Conservation (phyloP, 192 early-diverging fungal genomes). For the Mortierella hygrophila region DNA sequence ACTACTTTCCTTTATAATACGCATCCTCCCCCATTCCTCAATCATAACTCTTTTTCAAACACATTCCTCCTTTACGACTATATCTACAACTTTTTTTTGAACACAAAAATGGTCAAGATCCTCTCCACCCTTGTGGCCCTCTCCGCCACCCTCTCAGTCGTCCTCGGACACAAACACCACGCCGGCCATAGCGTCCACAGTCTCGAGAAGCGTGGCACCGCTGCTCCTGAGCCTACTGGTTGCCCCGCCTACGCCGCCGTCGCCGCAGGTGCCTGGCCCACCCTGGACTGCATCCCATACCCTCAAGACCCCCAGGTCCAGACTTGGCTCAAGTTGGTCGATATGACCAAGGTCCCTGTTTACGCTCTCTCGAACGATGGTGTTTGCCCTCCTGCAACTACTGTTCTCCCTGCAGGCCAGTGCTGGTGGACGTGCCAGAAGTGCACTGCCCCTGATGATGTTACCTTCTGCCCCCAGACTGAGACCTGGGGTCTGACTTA, state of each 20-base stretch:
- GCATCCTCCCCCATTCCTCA: background rate
- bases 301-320: constrained; percentile 26
- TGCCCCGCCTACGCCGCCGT: constrained; percentile 12
- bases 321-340: constrained; percentile 56
- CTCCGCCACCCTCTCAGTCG: constrained; percentile 15
- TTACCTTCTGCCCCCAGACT: constrained; percentile 54
- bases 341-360: constrained; percentile 46
- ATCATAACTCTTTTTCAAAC: background rate
- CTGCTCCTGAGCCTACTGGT: constrained; percentile 6
- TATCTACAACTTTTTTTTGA: background rate
- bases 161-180: background rate
- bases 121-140: constrained; percentile 8
- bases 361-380: constrained; percentile 53
- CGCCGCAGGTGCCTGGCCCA: constrained; percentile 18
- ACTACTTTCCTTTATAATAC: background rate
- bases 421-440: constrained; percentile 63
- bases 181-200: background rate
- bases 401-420: constrained; percentile 27
- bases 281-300: constrained; percentile 19
- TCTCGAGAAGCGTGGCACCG: constrained; percentile 4
- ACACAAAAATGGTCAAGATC: constrained; percentile 9
- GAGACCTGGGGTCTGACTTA: constrained; percentile 63
- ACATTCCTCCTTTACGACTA: background rate
- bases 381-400: background rate
- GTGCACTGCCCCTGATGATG: constrained; percentile 31